Percentiles rank a stretch among this genome's conserved stretches.
Evolutionary conservation across 2,329 filamentous ascomycete species (phyloP).

Genomic region (Hansfordia pulvinata): DNA sequence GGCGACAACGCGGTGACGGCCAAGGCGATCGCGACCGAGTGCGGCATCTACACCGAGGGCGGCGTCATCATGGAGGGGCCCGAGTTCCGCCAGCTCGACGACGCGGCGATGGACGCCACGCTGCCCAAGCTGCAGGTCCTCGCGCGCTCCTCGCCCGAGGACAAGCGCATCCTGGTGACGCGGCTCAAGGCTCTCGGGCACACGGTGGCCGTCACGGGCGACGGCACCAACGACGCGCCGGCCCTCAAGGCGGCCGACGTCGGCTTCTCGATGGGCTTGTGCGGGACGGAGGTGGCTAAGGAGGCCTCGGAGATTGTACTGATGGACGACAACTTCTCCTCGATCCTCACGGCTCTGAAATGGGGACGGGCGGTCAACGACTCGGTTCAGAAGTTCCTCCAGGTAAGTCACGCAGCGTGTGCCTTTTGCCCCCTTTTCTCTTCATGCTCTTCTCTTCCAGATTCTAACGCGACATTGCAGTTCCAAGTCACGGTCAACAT

Average conservation of each 20-base stretch:
- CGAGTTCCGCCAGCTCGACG: conserved; percentile 46
- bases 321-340: conserved; percentile 52
- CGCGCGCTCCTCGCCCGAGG: conserved; percentile 52
- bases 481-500: conserved; percentile 61
- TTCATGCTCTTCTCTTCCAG: neutral
- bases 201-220: conserved; percentile 51
- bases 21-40: conserved; percentile 59
- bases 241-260: conserved; percentile 53
- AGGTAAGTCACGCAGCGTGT: conserved; percentile 19
- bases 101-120: conserved; percentile 42
- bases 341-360: conserved; percentile 52
- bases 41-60: conserved; percentile 52
- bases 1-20: conserved; percentile 62
- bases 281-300: conserved; percentile 54
- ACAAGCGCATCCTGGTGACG: conserved; percentile 49
- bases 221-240: conserved; percentile 54
- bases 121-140: conserved; percentile 49
- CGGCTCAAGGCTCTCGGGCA: conserved; percentile 48
- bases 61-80: conserved; percentile 58
- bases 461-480: conserved; percentile 12
- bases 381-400: conserved; percentile 54
- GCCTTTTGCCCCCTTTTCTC: neutral
- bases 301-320: conserved; percentile 57
- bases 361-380: conserved; percentile 61
- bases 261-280: conserved; percentile 55